Evolutionary conservation across 2,329 filamentous ascomycete genomes (phyloP).

Genomic region (Teratosphaeriaceae sp.): DNA sequence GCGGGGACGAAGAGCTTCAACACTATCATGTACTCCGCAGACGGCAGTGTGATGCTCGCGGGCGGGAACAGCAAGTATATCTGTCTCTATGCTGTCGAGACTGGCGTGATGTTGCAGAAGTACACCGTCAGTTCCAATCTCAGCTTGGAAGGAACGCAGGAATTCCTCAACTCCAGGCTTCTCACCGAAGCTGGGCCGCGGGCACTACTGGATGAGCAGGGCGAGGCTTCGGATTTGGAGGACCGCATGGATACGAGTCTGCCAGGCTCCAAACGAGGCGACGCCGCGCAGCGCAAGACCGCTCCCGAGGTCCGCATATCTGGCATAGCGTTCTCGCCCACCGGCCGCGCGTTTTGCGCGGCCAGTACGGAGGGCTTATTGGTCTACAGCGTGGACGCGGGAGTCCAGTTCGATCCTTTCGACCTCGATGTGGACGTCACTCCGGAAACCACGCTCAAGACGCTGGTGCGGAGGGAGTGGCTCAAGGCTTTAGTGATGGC

Average conservation of each 20-base stretch:
- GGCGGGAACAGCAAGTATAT: constrained; percentile 98
- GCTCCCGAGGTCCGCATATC: constrained; percentile 79
- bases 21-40: constrained; percentile 82
- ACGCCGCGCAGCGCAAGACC: constrained; percentile 70
- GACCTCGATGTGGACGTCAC: constrained; percentile 94
- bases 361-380: constrained; percentile 90
- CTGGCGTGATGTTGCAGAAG: constrained; percentile 86
- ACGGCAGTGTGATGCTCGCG: constrained; percentile 83
- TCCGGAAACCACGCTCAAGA: constrained; percentile 60
- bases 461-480: constrained; percentile 72
- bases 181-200: constrained; percentile 85
- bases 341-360: constrained; percentile 85
- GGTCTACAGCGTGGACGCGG: constrained; percentile 83
- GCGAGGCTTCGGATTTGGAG: constrained; percentile 83
- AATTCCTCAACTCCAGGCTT: constrained; percentile 88
- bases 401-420: constrained; percentile 86
- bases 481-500: constrained; percentile 94
- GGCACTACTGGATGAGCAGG: constrained; percentile 79
- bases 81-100: constrained; percentile 90
- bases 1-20: constrained; percentile 86
- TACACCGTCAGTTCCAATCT: constrained; percentile 94
- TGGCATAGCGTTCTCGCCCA: constrained; percentile 79
- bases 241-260: constrained; percentile 72
- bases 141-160: constrained; percentile 92
- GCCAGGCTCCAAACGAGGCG: constrained; percentile 81